These are phyloP conservation scores for Neofusicoccum kwambonambiense DNA, from an alignment of 2,329 filamentous ascomycete genomes.

Conservation along the genomic window DNA sequence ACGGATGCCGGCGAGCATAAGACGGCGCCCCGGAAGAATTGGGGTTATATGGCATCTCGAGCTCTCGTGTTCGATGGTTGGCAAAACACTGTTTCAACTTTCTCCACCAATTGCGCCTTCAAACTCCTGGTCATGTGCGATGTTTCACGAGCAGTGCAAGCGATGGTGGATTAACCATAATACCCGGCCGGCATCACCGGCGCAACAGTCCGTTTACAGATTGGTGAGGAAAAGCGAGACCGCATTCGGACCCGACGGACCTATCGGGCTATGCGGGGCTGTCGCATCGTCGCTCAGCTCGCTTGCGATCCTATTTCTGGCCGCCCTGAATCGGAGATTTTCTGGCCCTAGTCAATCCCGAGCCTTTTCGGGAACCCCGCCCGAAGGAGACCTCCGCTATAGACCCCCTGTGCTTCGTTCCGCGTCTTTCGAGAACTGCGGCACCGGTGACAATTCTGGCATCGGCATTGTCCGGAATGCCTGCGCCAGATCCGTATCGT, in stretches of 20 bases:
- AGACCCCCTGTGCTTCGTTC: too few species aligned
- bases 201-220: not conserved
- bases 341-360: not conserved
- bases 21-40: not conserved
- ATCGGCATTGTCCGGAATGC: too few species aligned
- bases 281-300: not conserved
- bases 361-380: not conserved
- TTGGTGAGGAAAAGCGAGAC: not conserved
- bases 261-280: not conserved
- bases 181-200: not conserved
- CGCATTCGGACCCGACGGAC: not conserved
- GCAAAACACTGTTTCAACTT: constrained; percentile 2
- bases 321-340: not conserved
- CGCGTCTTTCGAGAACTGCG: too few species aligned
- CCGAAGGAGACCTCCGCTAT: too few species aligned
- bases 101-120: constrained; percentile 12
- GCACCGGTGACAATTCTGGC: too few species aligned
- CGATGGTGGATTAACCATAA: not conserved
- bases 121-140: not conserved
- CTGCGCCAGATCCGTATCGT: too few species aligned
- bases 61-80: not conserved
- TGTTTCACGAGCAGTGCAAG: not conserved
- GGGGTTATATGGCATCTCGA: not conserved
- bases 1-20: not conserved
- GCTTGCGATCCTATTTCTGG: not conserved